Percentiles rank a stretch among this genome's conserved stretches.
Evolutionary conservation across 495 filamentous ascomycete species (phyloP).

Genomic region (Neurospora sp.): DNA sequence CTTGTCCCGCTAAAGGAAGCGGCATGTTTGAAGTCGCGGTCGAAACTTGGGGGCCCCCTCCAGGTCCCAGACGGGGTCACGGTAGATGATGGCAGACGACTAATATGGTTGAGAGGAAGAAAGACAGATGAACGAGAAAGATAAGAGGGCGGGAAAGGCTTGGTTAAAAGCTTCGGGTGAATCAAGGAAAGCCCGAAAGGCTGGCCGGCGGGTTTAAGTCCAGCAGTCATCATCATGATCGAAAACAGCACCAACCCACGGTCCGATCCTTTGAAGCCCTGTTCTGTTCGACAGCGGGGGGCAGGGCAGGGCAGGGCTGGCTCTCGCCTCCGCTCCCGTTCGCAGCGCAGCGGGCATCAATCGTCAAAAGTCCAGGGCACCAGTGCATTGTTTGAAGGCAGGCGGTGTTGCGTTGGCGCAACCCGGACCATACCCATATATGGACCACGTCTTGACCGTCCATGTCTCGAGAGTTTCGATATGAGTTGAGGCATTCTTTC

Average conservation of each 20-base stretch:
- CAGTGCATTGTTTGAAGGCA: background rate
- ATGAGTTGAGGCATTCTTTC: background rate
- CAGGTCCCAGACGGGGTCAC: background rate
- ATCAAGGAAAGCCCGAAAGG: background rate
- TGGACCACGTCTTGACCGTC: background rate
- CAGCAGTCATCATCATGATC: background rate
- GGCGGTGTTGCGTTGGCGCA: background rate
- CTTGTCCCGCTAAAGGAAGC: slow-evolving; percentile 36
- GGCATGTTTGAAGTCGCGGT: slow-evolving; percentile 24
- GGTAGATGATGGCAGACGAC: background rate
- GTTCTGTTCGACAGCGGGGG: background rate
- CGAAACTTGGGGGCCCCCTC: background rate
- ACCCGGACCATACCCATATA: background rate
- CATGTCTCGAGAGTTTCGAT: background rate
- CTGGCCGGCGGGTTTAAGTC: background rate
- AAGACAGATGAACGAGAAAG: background rate
- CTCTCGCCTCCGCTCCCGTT: background rate
- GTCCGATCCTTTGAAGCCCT: background rate
- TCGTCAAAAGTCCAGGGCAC: background rate
- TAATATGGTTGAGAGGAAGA: background rate
- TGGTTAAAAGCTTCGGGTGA: slow-evolving; percentile 2
- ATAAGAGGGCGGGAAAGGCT: background rate
- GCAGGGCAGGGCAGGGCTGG: background rate
- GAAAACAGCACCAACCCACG: background rate
- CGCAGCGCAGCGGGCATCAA: background rate